Evolutionary conservation across 2,329 filamentous ascomycete genomes (phyloP).

Genomic region (Curvularia lunata): DNA sequence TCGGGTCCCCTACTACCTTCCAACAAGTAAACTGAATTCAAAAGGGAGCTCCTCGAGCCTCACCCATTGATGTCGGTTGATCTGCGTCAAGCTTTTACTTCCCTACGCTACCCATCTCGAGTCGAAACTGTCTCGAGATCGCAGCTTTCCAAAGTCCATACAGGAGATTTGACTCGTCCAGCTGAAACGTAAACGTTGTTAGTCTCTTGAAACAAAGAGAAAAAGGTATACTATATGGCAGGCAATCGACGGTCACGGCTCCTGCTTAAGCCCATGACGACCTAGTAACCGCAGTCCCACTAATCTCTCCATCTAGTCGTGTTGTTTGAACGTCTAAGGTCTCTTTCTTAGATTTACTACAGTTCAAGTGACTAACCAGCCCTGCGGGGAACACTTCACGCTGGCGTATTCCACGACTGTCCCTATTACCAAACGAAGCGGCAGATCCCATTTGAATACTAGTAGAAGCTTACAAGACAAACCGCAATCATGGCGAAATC

Average conservation of each 20-base stretch:
- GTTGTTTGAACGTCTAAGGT: constrained; percentile 43
- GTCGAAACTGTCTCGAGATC: constrained; percentile 63
- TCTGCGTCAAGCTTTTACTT: constrained; percentile 60
- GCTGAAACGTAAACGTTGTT: constrained; percentile 47
- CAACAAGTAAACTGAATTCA: constrained; percentile 19
- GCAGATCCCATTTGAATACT: constrained; percentile 57
- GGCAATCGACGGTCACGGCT: constrained; percentile 42
- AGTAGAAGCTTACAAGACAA: constrained; percentile 48
- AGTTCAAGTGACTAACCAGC: constrained; percentile 44
- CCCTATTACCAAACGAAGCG: constrained; percentile 54
- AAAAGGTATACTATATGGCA: constrained; percentile 51
- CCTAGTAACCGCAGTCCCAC: constrained; percentile 36
- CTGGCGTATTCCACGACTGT: constrained; percentile 49
- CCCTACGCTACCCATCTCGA: constrained; percentile 62
- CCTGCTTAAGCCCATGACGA: constrained; percentile 35
- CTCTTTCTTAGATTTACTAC: constrained; percentile 27
- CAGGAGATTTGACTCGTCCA: constrained; percentile 59
- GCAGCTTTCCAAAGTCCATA: constrained; percentile 63
- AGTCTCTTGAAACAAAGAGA: constrained; percentile 14
- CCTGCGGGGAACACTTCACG: constrained; percentile 44
- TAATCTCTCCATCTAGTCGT: constrained; percentile 43
- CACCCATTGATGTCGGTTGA: constrained; percentile 65
- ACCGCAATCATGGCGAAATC: constrained; percentile 56
- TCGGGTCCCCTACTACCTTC: constrained; percentile 17
- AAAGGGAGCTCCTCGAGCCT: constrained; percentile 39